Evolutionary conservation across 345 rosid species (phyloP).

Genomic region (Noccaea bulbosa): DNA sequence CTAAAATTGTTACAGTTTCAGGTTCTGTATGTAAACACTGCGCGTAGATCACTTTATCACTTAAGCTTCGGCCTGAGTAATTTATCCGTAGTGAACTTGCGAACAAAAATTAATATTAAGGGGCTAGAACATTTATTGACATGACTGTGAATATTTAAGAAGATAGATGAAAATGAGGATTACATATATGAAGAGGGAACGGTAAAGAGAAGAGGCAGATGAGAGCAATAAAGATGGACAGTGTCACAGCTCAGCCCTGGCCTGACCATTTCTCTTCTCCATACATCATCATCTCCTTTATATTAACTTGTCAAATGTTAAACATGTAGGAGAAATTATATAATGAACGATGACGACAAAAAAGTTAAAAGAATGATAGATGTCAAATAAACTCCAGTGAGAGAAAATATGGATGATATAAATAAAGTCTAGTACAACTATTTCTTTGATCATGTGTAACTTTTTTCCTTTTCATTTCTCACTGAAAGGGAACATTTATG

Average conservation of each 20-base stretch:
- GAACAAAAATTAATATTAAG: too few species aligned
- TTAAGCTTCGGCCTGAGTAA: not conserved
- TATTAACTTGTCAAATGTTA: constrained; percentile 12
- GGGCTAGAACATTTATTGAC: constrained; percentile 17
- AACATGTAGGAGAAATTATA: constrained; percentile 14
- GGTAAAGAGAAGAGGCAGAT: constrained; percentile 37
- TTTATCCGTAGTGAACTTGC: not conserved
- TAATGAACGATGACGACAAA: not conserved
- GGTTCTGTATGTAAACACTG: not conserved
- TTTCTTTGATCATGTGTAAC: not conserved
- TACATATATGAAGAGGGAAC: constrained; percentile 11
- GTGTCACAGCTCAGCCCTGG: constrained; percentile 43
- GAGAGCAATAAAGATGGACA: constrained; percentile 42
- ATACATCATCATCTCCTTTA: not conserved
- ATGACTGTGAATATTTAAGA: not conserved
- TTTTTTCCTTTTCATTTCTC: not conserved
- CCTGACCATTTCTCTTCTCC: constrained; percentile 42
- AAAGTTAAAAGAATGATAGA: too few species aligned
- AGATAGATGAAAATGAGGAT: too few species aligned
- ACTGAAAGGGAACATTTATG: constrained; percentile 3
- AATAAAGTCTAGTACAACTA: not conserved
- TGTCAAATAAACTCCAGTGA: not conserved
- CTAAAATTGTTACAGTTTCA: too few species aligned
- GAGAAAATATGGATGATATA: constrained; percentile 7
- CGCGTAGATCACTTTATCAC: not conserved